Conservation (phyloP, 805 yeast genomes). For the Candida coleopterorum region DNA sequence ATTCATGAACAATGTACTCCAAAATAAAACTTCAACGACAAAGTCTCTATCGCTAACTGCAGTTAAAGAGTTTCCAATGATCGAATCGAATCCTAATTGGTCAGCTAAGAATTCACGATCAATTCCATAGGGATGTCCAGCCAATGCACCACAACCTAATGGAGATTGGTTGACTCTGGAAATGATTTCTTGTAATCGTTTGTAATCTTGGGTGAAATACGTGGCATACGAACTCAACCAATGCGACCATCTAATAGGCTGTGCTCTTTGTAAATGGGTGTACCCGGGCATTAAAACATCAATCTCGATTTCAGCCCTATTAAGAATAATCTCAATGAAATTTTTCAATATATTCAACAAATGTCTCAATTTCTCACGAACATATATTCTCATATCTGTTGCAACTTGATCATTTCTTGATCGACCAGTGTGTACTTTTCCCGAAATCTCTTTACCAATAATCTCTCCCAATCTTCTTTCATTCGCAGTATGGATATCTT, state of each 20-base stretch:
- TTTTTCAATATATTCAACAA: constrained; percentile 50
- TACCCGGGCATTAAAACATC: constrained; percentile 97
- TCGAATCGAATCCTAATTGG: constrained; percentile 74
- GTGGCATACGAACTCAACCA: constrained; percentile 96
- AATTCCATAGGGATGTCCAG: constrained; percentile 99
- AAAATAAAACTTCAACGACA: constrained; percentile 90
- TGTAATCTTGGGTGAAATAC: constrained; percentile 84
- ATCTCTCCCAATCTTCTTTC: constrained; percentile 96
- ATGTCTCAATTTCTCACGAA: constrained; percentile 71
- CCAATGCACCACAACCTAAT: constrained; percentile 95
- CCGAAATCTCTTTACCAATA: constrained; percentile 89
- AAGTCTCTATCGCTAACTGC: constrained; percentile 98
- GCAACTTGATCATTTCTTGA: constrained; percentile 98
- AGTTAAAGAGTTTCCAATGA: constrained; percentile 92
- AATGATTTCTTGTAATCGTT: constrained; percentile 75
- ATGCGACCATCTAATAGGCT: constrained; percentile 99
- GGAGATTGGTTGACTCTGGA: constrained; percentile 86
- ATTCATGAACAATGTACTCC: constrained; percentile 93
- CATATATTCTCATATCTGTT: constrained; percentile 95
- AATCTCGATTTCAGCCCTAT: constrained; percentile 80
- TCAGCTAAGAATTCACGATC: constrained; percentile 86
- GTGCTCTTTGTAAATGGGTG: constrained; percentile 97
- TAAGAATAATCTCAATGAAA: constrained; percentile 63
- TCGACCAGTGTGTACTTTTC: constrained; percentile 99
- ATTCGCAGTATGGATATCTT: constrained; percentile 97